These are phyloP conservation scores for Starmerella potacharoeniae DNA, from an alignment of 805 yeast species.

Conservation along the genomic window DNA sequence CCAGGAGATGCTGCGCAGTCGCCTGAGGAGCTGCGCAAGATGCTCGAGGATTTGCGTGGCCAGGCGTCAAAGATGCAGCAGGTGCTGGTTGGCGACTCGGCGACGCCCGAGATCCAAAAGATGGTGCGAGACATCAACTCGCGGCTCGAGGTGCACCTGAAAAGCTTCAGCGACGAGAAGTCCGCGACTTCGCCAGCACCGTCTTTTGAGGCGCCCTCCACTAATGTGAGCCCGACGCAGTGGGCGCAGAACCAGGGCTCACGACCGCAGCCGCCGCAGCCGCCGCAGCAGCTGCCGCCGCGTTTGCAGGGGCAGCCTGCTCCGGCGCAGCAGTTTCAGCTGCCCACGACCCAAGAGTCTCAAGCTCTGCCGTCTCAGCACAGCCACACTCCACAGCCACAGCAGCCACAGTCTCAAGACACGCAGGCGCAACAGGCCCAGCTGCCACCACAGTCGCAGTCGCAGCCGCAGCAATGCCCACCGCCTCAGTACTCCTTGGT, in stretches of 20 bases:
- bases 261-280: background rate
- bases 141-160: background rate
- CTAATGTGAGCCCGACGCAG: background rate
- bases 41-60: background rate
- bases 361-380: no score
- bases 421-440: background rate
- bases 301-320: no score
- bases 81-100: background rate
- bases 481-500: background rate
- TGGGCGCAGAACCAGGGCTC: background rate
- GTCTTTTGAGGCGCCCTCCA: background rate
- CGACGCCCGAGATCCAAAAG: conserved; percentile 1
- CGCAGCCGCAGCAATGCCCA: background rate
- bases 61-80: conserved; percentile 5
- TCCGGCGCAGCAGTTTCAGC: no score
- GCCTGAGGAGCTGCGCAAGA: background rate
- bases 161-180: background rate
- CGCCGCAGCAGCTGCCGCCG: background rate
- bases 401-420: background rate
- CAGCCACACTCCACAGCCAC: background rate
- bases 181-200: background rate
- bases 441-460: background rate
- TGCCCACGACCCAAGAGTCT: background rate
- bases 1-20: background rate
- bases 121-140: background rate